Percentiles rank a stretch among this genome's conserved stretches.
Conservation (phyloP, 2,329 filamentous ascomycete species). For the Mariannaea elegans region DNA sequence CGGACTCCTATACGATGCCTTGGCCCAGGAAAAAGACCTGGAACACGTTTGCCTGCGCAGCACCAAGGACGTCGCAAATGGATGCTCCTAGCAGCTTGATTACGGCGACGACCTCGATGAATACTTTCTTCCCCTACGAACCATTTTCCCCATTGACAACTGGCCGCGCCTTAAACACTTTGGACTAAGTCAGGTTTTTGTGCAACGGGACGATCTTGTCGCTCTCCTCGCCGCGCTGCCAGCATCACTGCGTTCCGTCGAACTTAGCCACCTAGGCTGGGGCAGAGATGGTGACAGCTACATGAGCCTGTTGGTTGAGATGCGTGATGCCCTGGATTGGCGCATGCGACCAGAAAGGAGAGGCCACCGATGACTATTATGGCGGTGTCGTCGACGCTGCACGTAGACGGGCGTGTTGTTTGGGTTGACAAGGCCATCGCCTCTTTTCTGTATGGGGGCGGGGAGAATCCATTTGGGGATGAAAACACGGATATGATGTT, state of each 20-base stretch:
- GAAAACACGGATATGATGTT: no score
- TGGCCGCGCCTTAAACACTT: slow-evolving; percentile 45
- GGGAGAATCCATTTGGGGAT: no score
- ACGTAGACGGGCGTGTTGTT: no score
- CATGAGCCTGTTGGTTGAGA: neutral
- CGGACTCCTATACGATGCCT: neutral
- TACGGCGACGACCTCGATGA: neutral
- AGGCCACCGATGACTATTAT: neutral
- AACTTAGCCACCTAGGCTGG: slow-evolving; percentile 43
- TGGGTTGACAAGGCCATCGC: no score
- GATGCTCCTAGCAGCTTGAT: neutral
- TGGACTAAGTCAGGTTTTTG: slow-evolving; percentile 38
- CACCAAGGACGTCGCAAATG: neutral
- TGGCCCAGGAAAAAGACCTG: slow-evolving; percentile 27
- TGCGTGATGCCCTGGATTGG: slow-evolving; percentile 3
- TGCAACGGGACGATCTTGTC: slow-evolving; percentile 40
- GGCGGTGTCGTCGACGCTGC: no score
- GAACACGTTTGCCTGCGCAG: slow-evolving; percentile 31
- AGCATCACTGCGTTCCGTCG: slow-evolving; percentile 38
- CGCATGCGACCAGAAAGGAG: neutral
- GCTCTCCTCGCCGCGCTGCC: slow-evolving; percentile 39
- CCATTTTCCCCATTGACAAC: slow-evolving; percentile 41
- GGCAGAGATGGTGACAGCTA: slow-evolving; percentile 8
- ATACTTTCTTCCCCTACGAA: slow-evolving; percentile 32
- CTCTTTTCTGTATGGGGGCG: no score